Percentiles rank a stretch among this genome's conserved stretches.
Evolutionary conservation across 139 green algal genomes (phyloP).

Genomic region (Desmodesmus armatus): DNA sequence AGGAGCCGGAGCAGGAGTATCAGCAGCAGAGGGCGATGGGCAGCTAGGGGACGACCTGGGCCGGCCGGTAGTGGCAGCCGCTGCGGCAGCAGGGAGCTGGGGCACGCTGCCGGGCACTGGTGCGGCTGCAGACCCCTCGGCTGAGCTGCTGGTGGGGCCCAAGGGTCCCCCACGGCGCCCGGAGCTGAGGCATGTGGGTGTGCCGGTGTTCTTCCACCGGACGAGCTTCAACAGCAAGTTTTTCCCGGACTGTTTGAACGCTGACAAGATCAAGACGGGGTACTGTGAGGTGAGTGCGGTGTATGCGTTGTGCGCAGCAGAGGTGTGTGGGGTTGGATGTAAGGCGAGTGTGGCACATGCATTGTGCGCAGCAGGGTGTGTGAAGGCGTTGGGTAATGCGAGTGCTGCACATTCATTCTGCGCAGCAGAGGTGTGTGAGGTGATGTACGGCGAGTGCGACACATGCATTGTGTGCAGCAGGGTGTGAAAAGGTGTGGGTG

Average conservation of each 20-base stretch:
- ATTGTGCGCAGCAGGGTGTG: not conserved
- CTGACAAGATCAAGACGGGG: not conserved
- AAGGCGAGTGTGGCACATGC: not conserved
- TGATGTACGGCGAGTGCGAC: not conserved
- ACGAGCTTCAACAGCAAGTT: constrained; percentile 45
- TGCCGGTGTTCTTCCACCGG: constrained; percentile 24
- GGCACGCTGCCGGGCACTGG: too few relatives aligned
- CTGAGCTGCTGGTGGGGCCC: not conserved
- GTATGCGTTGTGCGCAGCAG: not conserved
- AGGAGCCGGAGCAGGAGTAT: too few relatives aligned
- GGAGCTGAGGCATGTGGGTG: not conserved
- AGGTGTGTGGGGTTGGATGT: not conserved
- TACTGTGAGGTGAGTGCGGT: constrained; percentile 1
- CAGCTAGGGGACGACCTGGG: too few relatives aligned
- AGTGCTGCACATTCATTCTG: not conserved
- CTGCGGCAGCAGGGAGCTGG: too few relatives aligned
- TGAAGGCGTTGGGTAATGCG: too few relatives aligned
- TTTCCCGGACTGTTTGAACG: constrained; percentile 31
- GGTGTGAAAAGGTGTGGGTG: not conserved
- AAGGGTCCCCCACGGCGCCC: not conserved
- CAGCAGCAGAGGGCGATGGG: too few relatives aligned
- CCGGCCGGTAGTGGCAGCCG: too few relatives aligned
- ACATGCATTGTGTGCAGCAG: not conserved
- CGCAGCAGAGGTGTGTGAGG: not conserved
- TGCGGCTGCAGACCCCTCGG: not conserved